Percentiles rank a stretch among this genome's conserved stretches.
Evolutionary conservation across 2,329 filamentous ascomycete genomes (phyloP).

Genomic region (Penicillium sp.): DNA sequence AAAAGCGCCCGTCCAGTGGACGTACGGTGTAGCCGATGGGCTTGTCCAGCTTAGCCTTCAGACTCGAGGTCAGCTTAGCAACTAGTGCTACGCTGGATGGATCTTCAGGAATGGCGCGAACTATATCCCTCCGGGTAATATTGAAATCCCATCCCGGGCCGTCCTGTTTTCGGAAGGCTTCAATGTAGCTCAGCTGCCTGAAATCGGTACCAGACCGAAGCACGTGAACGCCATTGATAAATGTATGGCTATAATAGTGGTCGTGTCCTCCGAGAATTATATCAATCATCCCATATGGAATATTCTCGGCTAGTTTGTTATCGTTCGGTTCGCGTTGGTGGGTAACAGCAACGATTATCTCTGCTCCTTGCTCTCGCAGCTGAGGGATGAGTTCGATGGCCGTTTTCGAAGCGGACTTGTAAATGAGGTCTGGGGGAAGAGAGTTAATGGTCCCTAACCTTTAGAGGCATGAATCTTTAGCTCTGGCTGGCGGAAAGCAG

Average conservation of each 20-base stretch:
- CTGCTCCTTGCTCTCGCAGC: conserved; percentile 76
- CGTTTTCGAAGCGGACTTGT: conserved; percentile 76
- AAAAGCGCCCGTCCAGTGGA: conserved; percentile 84
- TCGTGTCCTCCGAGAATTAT: conserved; percentile 89
- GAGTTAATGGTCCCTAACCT: conserved; percentile 84
- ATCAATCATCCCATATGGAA: conserved; percentile 74
- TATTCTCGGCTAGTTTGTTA: conserved; percentile 77
- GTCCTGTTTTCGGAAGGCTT: conserved; percentile 66
- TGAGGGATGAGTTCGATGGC: conserved; percentile 76
- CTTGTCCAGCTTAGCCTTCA: conserved; percentile 79
- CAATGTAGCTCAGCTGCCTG: conserved; percentile 88
- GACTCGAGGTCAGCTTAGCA: conserved; percentile 69
- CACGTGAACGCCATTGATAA: conserved; percentile 80
- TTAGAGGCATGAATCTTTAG: neutral
- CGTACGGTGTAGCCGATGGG: conserved; percentile 81
- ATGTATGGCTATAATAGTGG: conserved; percentile 80
- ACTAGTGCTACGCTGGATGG: conserved; percentile 65
- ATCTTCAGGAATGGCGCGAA: conserved; percentile 70
- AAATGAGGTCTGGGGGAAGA: conserved; percentile 79
- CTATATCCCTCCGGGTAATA: conserved; percentile 75
- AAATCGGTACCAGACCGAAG: conserved; percentile 90
- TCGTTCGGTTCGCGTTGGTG: conserved; percentile 91
- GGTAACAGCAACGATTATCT: conserved; percentile 80
- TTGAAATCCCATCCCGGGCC: conserved; percentile 74
- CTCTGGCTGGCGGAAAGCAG: neutral